Evolutionary conservation across 371 early-diverging fungal species (phyloP), one percentile per base, ranked within the genome.

Genomic region (Coemansia sp.): DNA sequence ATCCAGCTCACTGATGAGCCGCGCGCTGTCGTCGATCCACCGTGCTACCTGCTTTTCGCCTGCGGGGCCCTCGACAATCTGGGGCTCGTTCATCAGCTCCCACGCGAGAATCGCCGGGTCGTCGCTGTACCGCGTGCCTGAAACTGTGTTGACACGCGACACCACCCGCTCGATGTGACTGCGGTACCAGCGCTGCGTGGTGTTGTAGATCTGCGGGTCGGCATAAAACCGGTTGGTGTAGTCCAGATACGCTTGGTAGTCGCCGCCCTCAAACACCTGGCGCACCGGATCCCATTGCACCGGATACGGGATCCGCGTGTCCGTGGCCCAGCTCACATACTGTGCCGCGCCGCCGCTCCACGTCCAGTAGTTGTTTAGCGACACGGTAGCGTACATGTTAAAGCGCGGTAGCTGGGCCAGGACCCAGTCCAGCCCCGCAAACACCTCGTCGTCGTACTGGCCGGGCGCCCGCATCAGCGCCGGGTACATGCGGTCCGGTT

Each of bases 401-500:
- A 32, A 56, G 5, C 20, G 38, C 1, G 73, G 70, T 38, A 72
- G 61, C 57, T 67, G 64, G 13, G 73, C 73, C 9, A 72, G 42
- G 8, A 69, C 32, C 73, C 73, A 72, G 57, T 72, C 73, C 4
- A 72, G 73, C 2, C 73, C 71, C 2, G 36, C 45, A 31, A 87
- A 78, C 39, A 85, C 79, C 3, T 42, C 67, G 47, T 83, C 79
- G 64, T 86, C 78, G 69, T 88, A 88, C 7, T 62, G 39, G 3
- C 84, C 84, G 8, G 86, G 82, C 0, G 63, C 20, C n/a, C 74
- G 57, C 81, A 86, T 88, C 11, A 88, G 65, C 5, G 80, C 80
- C 0, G 88, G 88, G 26, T 77, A 59, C 80, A 85, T 84, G 11
- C 88, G 79, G 63, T 82, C 82, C n/a, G 86, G 85, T 47, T 85